These are phyloP conservation scores for Morella rubra DNA, from an alignment of 306 rosid genomes.

Conservation along the genomic window DNA sequence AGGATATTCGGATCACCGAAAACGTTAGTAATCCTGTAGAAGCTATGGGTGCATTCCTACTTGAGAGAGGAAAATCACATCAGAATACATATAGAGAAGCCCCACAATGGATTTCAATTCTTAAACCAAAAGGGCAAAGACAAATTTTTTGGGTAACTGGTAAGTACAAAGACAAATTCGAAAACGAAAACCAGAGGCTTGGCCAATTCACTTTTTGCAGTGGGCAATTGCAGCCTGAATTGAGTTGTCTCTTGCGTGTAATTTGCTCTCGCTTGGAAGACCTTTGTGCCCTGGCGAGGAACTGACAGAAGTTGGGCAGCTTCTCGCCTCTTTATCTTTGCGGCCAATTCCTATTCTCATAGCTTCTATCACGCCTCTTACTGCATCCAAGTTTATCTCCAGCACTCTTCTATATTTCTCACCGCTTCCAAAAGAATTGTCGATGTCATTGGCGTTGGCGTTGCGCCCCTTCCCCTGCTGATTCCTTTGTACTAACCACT, in stretches of 20 bases:
- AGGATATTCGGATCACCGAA: too few species aligned
- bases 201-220: conserved; percentile 25
- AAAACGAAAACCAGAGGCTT: conserved; percentile 33
- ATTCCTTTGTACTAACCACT: neutral
- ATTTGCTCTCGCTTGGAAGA: conserved; percentile 14
- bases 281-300: conserved; percentile 49
- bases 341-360: conserved; percentile 27
- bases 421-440: conserved; percentile 6
- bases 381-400: conserved; percentile 45
- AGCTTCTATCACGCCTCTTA: conserved; percentile 44
- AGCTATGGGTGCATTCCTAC: too few species aligned
- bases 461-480: neutral
- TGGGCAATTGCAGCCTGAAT: too few species aligned
- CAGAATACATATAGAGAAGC: too few species aligned
- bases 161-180: conserved; percentile 4
- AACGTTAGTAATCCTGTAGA: too few species aligned
- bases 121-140: too few species aligned
- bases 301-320: conserved; percentile 43
- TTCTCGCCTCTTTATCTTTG: conserved; percentile 32
- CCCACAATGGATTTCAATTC: too few species aligned
- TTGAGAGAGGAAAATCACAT: too few species aligned
- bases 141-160: too few species aligned
- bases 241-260: conserved; percentile 13
- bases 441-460: neutral
- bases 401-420: conserved; percentile 23